These are phyloP conservation scores for Chrysosporium queenslandicum DNA, from an alignment of 2,329 filamentous ascomycete species.

Conservation along the genomic window DNA sequence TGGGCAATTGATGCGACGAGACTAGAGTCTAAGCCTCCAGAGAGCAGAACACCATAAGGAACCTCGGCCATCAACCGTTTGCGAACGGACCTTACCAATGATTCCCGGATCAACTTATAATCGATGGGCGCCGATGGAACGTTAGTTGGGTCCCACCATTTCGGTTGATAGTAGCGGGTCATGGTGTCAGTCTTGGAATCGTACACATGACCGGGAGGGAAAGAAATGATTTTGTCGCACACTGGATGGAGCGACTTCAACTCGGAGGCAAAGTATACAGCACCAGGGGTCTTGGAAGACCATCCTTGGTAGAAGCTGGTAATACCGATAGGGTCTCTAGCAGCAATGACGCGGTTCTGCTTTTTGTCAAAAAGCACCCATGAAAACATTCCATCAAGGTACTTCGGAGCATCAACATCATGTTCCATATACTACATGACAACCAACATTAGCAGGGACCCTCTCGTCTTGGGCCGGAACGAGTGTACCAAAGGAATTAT, in stretches of 20 bases:
- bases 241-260: constrained; percentile 86
- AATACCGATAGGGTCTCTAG: constrained; percentile 91
- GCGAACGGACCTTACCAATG: constrained; percentile 80
- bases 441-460: neutral
- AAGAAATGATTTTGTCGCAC: constrained; percentile 88
- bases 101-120: constrained; percentile 68
- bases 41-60: constrained; percentile 90
- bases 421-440: constrained; percentile 69
- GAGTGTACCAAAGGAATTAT: constrained; percentile 82
- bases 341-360: constrained; percentile 83
- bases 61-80: constrained; percentile 99
- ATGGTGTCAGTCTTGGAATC: constrained; percentile 82
- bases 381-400: constrained; percentile 98
- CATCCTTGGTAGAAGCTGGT: constrained; percentile 96
- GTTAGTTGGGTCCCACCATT: constrained; percentile 77
- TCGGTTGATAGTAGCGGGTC: constrained; percentile 81
- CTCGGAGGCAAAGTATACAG: constrained; percentile 94
- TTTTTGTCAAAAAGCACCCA: constrained; percentile 97
- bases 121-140: constrained; percentile 74
- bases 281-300: constrained; percentile 67
- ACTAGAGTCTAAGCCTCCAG: constrained; percentile 90
- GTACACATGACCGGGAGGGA: constrained; percentile 91
- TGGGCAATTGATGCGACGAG: constrained; percentile 92
- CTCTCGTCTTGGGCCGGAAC: neutral
- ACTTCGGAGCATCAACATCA: constrained; percentile 81